These are phyloP conservation scores for Metschnikowia baotianmanensis DNA, from an alignment of 805 yeast genomes.

Conservation along the genomic window DNA sequence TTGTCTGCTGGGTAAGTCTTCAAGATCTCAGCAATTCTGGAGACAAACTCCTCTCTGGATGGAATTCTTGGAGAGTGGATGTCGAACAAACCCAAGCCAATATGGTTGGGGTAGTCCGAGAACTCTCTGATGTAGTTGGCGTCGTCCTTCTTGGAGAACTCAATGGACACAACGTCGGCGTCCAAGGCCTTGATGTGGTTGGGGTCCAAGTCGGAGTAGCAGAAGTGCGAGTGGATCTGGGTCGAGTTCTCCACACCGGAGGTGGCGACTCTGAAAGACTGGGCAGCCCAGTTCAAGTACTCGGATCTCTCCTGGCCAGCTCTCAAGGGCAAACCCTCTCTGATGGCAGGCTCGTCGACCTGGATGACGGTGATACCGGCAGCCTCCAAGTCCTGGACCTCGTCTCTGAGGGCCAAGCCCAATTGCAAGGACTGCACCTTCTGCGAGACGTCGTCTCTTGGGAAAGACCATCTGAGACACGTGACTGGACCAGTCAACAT, in stretches of 20 bases:
- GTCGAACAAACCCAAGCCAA: conserved; percentile 98
- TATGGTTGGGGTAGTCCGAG: conserved; percentile 98
- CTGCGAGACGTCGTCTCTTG: conserved; percentile 96
- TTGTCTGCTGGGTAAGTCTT: conserved; percentile 97
- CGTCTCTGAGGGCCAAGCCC: conserved; percentile 97
- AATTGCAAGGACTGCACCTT: conserved; percentile 94
- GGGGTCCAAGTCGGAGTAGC: conserved; percentile 99
- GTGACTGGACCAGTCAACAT: conserved; percentile 99
- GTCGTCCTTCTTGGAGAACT: conserved; percentile 99
- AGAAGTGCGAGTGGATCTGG: conserved; percentile 99
- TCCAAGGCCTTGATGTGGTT: conserved; percentile 99
- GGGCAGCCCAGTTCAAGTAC: conserved; percentile 98
- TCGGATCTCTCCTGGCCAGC: conserved; percentile 95
- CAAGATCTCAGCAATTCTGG: conserved; percentile 90
- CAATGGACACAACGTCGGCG: conserved; percentile 99
- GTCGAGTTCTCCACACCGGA: conserved; percentile 94
- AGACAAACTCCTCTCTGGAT: conserved; percentile 92
- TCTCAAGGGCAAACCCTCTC: conserved; percentile 99
- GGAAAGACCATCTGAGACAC: conserved; percentile 99
- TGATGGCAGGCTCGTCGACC: conserved; percentile 99
- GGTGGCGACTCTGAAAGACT: conserved; percentile 98
- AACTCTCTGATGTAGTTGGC: conserved; percentile 97
- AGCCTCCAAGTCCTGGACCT: conserved; percentile 95
- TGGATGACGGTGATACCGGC: conserved; percentile 98
- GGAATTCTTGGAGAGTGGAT: conserved; percentile 99